Conservation (phyloP, 768 basidiomycete genomes). For the Suillus alpinus region DNA sequence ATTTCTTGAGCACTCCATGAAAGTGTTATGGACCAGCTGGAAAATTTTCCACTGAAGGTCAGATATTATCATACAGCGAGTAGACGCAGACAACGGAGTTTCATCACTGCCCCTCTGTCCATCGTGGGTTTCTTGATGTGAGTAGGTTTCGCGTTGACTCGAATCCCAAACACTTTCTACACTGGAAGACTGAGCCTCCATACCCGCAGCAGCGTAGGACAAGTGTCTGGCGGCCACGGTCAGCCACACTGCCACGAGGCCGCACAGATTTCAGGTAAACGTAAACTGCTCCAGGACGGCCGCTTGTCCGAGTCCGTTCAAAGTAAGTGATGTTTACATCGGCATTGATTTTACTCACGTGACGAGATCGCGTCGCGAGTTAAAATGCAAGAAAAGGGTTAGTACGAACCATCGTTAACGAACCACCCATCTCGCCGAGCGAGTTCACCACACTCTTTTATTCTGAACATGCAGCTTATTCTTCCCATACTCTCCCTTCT, state of each 20-base stretch:
- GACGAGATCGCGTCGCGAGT: neutral
- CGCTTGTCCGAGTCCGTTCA: too few relatives aligned
- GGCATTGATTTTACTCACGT: neutral
- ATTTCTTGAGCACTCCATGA: neutral
- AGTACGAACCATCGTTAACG: neutral
- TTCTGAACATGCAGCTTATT: constrained; percentile 16
- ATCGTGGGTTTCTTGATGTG: neutral
- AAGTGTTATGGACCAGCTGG: neutral
- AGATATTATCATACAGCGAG: neutral
- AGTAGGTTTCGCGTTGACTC: neutral
- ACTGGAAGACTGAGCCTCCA: neutral
- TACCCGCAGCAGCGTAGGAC: neutral
- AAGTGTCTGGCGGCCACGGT: too few relatives aligned
- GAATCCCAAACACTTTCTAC: neutral
- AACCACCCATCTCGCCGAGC: constrained; percentile 9
- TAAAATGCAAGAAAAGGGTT: neutral
- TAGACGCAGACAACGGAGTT: neutral
- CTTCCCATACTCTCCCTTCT: constrained; percentile 23
- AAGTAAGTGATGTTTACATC: too few relatives aligned
- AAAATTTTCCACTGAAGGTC: neutral
- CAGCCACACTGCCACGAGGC: too few relatives aligned
- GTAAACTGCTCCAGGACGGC: too few relatives aligned
- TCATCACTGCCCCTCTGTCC: neutral
- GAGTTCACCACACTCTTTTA: constrained; percentile 1
- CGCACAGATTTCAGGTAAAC: too few relatives aligned